Evolutionary conservation across 768 basidiomycete species (phyloP).

Genomic region (Termitomyces sp.): DNA sequence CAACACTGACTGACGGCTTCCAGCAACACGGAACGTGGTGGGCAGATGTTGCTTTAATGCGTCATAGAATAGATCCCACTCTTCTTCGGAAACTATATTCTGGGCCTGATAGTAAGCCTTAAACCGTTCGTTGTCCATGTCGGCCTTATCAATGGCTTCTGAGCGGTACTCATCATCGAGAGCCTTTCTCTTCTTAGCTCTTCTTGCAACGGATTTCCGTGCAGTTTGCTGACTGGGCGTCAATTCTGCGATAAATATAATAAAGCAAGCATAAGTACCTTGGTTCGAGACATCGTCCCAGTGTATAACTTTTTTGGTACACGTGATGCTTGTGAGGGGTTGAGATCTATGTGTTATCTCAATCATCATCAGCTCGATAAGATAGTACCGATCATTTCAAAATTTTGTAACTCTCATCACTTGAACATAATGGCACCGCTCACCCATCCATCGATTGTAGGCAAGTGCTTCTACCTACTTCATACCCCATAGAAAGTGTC

Average conservation of each 20-base stretch:
- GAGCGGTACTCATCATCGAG: slow-evolving; percentile 32
- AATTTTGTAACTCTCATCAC: slow-evolving; percentile 3
- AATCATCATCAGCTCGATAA: slow-evolving; percentile 1
- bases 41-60: slow-evolving; percentile 70
- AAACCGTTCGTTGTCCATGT: slow-evolving; percentile 70
- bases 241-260: not conserved
- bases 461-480: slow-evolving; percentile 22
- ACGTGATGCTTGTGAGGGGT: not conserved
- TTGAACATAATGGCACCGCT: slow-evolving; percentile 41
- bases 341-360: not conserved
- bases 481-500: not conserved
- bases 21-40: slow-evolving; percentile 90
- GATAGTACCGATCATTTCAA: slow-evolving; percentile 4
- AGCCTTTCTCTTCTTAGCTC: not conserved
- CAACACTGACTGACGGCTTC: slow-evolving; percentile 67
- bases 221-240: not conserved
- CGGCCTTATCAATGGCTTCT: slow-evolving; percentile 47
- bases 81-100: slow-evolving; percentile 64
- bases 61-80: slow-evolving; percentile 74
- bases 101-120: slow-evolving; percentile 70
- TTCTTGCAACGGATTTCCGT: not conserved
- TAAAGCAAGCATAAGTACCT: not conserved
- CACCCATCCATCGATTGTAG: slow-evolving; percentile 50
- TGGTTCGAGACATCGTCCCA: not conserved
- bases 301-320: not conserved